These are phyloP conservation scores for Penicillium griseofulvum DNA, from an alignment of 2,329 filamentous ascomycete species.

Conservation along the genomic window DNA sequence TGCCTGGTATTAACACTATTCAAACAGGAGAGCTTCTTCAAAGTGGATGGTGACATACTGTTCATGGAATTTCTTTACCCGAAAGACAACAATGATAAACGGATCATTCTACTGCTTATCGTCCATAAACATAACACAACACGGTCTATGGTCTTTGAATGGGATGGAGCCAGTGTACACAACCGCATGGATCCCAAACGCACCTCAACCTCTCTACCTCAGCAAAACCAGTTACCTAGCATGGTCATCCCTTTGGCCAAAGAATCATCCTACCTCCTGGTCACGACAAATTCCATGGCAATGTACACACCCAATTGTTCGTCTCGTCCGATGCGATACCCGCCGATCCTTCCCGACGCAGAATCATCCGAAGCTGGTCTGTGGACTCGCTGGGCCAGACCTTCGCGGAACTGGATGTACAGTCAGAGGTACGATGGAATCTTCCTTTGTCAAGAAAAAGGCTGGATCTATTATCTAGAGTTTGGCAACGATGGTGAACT, in stretches of 20 bases:
- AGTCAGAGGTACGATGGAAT: conserved; percentile 69
- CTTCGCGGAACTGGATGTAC: conserved; percentile 64
- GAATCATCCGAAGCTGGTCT: conserved; percentile 49
- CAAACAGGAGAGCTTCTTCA: conserved; percentile 47
- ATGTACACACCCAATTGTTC: conserved; percentile 45
- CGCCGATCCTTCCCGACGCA: conserved; percentile 27
- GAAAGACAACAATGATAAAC: conserved; percentile 61
- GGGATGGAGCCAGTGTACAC: conserved; percentile 50
- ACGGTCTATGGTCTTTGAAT: conserved; percentile 52
- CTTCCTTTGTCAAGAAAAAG: conserved; percentile 86
- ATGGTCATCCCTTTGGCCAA: conserved; percentile 71
- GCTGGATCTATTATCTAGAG: conserved; percentile 70
- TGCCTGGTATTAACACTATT: background rate
- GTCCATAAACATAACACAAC: conserved; percentile 47
- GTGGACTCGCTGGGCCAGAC: conserved; percentile 84
- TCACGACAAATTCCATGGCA: conserved; percentile 60
- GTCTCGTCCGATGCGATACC: conserved; percentile 31
- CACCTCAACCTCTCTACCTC: conserved; percentile 11
- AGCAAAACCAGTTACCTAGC: conserved; percentile 57
- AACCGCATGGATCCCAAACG: conserved; percentile 50
- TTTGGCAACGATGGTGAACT: conserved; percentile 58
- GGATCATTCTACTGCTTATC: conserved; percentile 73
- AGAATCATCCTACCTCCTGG: conserved; percentile 66
- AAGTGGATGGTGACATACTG: conserved; percentile 70
- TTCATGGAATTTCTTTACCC: conserved; percentile 85